phyloP scores from a whole-genome alignment of 805 yeast genomes.

The Candida insectorum region DNA sequence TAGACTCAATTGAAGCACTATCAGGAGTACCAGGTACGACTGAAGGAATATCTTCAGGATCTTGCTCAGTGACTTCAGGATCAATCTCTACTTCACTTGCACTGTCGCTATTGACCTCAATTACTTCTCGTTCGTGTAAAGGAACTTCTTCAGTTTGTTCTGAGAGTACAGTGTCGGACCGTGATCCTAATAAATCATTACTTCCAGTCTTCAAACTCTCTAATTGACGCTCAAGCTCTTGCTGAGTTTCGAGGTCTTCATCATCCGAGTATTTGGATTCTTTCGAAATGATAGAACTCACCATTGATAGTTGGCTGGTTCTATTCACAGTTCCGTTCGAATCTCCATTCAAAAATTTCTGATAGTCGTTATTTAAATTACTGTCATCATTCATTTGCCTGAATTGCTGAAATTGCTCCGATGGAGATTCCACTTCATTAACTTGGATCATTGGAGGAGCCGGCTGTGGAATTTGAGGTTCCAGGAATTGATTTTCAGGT shows the following conservation, averaged over 20 bases:
- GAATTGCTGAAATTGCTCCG: conserved; percentile 15
- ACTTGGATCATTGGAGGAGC: conserved; percentile 4
- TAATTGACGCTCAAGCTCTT: conserved; percentile 37
- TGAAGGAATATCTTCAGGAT: too few species aligned
- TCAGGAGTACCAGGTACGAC: conserved; percentile 3
- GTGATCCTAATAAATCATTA: conserved; percentile 5
- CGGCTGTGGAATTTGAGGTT: too few species aligned
- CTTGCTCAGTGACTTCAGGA: background rate
- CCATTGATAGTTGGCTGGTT: conserved; percentile 37
- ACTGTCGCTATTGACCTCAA: background rate
- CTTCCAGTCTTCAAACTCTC: conserved; percentile 27
- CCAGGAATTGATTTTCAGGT: background rate
- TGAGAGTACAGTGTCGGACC: background rate
- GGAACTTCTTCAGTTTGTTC: background rate
- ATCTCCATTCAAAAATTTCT: conserved; percentile 19
- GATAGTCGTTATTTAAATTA: conserved; percentile 23
- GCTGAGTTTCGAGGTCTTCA: conserved; percentile 24
- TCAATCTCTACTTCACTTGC: background rate
- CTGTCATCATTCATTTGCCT: conserved; percentile 8
- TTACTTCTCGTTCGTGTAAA: background rate
- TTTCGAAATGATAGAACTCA: conserved; percentile 40
- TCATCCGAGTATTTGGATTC: conserved; percentile 25
- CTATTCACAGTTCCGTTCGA: conserved; percentile 12
- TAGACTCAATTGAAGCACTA: conserved; percentile 14
- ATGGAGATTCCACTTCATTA: conserved; percentile 8